These are phyloP conservation scores for Craterostigma plantagineum DNA, from an alignment of 257 asterid species.

Conservation along the genomic window DNA sequence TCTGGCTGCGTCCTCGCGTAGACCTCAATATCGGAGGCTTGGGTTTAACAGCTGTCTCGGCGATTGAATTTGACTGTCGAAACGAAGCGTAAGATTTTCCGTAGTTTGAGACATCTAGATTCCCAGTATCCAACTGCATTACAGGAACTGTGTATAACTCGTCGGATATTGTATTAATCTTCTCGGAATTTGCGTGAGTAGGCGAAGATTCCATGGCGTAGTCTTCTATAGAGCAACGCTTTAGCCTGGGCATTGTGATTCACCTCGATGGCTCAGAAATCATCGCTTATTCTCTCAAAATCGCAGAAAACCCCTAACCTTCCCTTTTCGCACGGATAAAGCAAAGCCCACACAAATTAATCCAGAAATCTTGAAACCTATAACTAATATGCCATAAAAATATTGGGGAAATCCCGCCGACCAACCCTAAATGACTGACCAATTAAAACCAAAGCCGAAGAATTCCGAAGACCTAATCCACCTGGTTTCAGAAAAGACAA, in stretches of 20 bases:
- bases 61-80: conserved; percentile 14
- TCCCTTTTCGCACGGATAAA: background rate
- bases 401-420: background rate
- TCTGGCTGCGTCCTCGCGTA: conserved; percentile 63
- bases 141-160: conserved; percentile 28
- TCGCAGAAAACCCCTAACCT: conserved; percentile 14
- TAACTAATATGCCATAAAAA: conserved; percentile 7
- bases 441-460: too few relatives aligned
- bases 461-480: too few relatives aligned
- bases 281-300: conserved; percentile 14
- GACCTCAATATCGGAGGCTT: conserved; percentile 55
- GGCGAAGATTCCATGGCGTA: conserved; percentile 19
- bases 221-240: conserved; percentile 33
- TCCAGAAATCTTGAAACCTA: background rate
- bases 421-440: background rate
- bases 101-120: conserved; percentile 16
- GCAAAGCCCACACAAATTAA: background rate
- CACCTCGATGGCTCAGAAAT: conserved; percentile 14
- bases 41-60: conserved; percentile 10
- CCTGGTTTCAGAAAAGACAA: too few relatives aligned
- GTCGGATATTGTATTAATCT: conserved; percentile 7
- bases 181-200: conserved; percentile 10
- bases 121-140: conserved; percentile 24
- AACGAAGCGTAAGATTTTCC: conserved; percentile 7
- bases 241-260: conserved; percentile 52